Percentiles rank a stretch among this genome's conserved stretches.
Evolutionary conservation across 306 rosid species (phyloP).

Genomic region (Prunus fruticosa): DNA sequence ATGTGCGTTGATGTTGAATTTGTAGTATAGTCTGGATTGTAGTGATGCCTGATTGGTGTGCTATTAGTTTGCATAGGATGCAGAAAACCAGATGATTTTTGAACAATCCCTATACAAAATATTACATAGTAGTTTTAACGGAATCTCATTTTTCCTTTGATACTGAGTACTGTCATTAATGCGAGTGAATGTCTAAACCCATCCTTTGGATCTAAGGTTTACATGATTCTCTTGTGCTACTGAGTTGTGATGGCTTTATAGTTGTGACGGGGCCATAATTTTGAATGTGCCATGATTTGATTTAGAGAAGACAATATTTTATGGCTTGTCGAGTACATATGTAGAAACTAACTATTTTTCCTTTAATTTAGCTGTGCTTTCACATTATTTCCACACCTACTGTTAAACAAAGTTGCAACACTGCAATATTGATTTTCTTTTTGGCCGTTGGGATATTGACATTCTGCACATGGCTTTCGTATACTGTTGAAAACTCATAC

Average conservation of each 20-base stretch:
- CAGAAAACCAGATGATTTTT: neutral
- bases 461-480: neutral
- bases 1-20: neutral
- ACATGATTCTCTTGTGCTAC: neutral
- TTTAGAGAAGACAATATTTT: neutral
- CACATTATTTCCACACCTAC: neutral
- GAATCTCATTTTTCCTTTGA: neutral
- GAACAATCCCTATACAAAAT: neutral
- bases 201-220: neutral
- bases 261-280: neutral
- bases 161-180: neutral
- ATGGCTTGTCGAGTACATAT: slow-evolving; percentile 9
- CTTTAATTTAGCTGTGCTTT: neutral
- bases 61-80: neutral
- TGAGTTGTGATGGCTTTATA: neutral
- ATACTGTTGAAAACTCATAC: neutral
- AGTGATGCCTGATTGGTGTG: slow-evolving; percentile 1
- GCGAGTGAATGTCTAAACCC: neutral
- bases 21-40: neutral
- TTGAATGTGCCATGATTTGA: neutral
- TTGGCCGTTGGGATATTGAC: neutral
- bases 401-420: slow-evolving; percentile 10
- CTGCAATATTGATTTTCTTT: slow-evolving; percentile 8
- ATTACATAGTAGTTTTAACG: neutral
- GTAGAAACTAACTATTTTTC: neutral